Percentiles rank a stretch among this genome's conserved stretches.
These are phyloP conservation scores for Exophiala oligosperma DNA, from an alignment of 2,329 filamentous ascomycete genomes.

Conservation along the genomic window DNA sequence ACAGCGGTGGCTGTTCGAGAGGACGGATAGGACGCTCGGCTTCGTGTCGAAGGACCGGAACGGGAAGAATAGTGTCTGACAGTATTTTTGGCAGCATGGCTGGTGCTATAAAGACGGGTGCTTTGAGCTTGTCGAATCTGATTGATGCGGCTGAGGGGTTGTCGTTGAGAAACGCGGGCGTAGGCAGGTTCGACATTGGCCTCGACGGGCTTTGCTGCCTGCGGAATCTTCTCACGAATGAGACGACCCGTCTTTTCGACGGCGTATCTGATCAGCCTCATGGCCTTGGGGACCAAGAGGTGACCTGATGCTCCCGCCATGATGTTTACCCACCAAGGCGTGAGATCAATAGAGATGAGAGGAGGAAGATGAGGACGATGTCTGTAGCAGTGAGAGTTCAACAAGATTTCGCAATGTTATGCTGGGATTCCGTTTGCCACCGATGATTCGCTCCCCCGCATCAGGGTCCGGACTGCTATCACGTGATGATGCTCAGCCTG, in stretches of 20 bases:
- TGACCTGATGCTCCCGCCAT: slow-evolving; percentile 50
- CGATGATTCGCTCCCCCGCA: neutral
- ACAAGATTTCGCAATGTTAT: neutral
- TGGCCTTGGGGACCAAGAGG: slow-evolving; percentile 51
- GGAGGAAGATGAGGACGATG: slow-evolving; percentile 43
- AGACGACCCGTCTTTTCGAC: slow-evolving; percentile 48
- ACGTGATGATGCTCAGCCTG: too few species aligned
- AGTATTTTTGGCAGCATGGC: slow-evolving; percentile 41
- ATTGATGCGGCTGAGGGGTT: slow-evolving; percentile 62
- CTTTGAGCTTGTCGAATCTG: slow-evolving; percentile 64
- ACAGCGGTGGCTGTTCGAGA: slow-evolving; percentile 59
- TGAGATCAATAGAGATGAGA: slow-evolving; percentile 7
- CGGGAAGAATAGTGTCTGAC: slow-evolving; percentile 54
- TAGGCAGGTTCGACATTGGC: slow-evolving; percentile 56
- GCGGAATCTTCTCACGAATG: slow-evolving; percentile 44
- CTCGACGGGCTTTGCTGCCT: slow-evolving; percentile 32
- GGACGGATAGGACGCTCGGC: slow-evolving; percentile 55
- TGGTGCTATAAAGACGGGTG: slow-evolving; percentile 64
- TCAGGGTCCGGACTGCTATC: neutral
- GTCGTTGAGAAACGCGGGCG: slow-evolving; percentile 53
- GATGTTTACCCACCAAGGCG: slow-evolving; percentile 29
- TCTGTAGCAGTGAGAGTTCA: neutral
- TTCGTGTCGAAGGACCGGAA: slow-evolving; percentile 45
- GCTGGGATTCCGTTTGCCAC: neutral
- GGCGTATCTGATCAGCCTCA: slow-evolving; percentile 49